These are phyloP conservation scores for Cyclotella cryptica DNA, from an alignment of 108 stramenopile genomes.

Conservation along the genomic window DNA sequence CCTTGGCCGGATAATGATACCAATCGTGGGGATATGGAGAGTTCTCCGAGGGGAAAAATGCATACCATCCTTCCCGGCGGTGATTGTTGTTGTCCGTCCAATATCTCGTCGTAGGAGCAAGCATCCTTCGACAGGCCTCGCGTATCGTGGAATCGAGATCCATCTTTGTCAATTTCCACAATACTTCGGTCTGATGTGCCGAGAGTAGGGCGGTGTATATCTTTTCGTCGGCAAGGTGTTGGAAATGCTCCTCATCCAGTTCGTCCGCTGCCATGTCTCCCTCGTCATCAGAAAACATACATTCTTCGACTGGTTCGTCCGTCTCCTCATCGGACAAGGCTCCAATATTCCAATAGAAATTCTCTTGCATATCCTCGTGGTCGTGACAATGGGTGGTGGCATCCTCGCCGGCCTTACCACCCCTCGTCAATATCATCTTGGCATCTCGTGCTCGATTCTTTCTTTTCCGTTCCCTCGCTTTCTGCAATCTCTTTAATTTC, in stretches of 20 bases:
- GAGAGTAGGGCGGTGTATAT: slow-evolving; percentile 65
- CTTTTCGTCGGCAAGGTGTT: slow-evolving; percentile 51
- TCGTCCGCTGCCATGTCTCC: slow-evolving; percentile 14
- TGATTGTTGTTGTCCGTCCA: not conserved
- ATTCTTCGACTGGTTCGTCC: slow-evolving; percentile 32
- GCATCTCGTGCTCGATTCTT: slow-evolving; percentile 4
- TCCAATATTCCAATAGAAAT: slow-evolving; percentile 9
- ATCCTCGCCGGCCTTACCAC: not conserved
- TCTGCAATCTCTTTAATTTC: slow-evolving; percentile 43
- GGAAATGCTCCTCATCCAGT: slow-evolving; percentile 56
- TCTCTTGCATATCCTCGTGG: not conserved
- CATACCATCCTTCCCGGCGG: slow-evolving; percentile 50
- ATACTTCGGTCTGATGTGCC: slow-evolving; percentile 76
- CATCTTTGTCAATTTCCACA: slow-evolving; percentile 87
- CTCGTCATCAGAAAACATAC: slow-evolving; percentile 21
- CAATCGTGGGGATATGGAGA: slow-evolving; percentile 18
- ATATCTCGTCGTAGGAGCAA: slow-evolving; percentile 28
- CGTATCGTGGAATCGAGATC: slow-evolving; percentile 72
- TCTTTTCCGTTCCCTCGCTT: slow-evolving; percentile 9
- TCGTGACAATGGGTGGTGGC: not conserved
- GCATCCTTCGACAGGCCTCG: slow-evolving; percentile 70
- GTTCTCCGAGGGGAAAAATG: slow-evolving; percentile 70
- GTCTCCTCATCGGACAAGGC: slow-evolving; percentile 15
- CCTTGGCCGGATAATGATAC: slow-evolving; percentile 17
- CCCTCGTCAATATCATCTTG: slow-evolving; percentile 8